Conservation (phyloP, 2,329 filamentous ascomycete species). For the Aaosphaeria arxii region DNA sequence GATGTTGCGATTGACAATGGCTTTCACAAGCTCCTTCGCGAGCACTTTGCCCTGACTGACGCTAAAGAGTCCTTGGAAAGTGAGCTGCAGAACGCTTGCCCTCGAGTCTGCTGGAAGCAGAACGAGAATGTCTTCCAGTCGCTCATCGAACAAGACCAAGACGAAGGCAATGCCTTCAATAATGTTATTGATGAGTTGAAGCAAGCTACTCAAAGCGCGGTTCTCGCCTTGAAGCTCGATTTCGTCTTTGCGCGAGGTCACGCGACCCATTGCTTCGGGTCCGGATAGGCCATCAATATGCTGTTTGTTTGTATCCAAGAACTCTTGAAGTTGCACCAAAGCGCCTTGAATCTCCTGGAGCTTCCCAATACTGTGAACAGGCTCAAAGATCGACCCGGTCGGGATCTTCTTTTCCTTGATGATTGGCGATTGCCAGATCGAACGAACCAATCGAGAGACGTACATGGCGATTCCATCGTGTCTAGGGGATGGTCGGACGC, state of each 20-base stretch:
- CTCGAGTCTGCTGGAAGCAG: conserved; percentile 69
- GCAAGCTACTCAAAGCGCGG: conserved; percentile 81
- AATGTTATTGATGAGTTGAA: conserved; percentile 82
- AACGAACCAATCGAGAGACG: conserved; percentile 80
- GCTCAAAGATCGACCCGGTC: conserved; percentile 61
- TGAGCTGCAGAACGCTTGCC: conserved; percentile 70
- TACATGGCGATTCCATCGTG: conserved; percentile 88
- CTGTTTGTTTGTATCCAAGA: conserved; percentile 81
- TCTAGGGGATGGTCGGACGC: conserved; percentile 80
- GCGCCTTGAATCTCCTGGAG: conserved; percentile 76
- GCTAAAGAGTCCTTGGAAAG: conserved; percentile 85
- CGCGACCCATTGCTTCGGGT: conserved; percentile 76
- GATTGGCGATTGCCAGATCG: conserved; percentile 80
- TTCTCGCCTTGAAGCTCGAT: conserved; percentile 91
- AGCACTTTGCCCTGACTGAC: conserved; percentile 77
- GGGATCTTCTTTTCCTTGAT: conserved; percentile 56
- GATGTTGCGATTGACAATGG: conserved; percentile 97
- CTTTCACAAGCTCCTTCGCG: conserved; percentile 91
- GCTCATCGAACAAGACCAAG: conserved; percentile 89
- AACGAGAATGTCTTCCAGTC: conserved; percentile 80
- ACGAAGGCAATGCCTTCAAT: conserved; percentile 97
- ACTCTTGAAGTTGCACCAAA: conserved; percentile 73
- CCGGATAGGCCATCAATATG: conserved; percentile 95
- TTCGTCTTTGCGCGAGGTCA: conserved; percentile 82
- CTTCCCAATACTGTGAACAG: conserved; percentile 66